Evolutionary conservation across 2,329 filamentous ascomycete genomes (phyloP), one percentile per base, ranked within the genome.

Genomic region (Neopestalotiopsis sp.): DNA sequence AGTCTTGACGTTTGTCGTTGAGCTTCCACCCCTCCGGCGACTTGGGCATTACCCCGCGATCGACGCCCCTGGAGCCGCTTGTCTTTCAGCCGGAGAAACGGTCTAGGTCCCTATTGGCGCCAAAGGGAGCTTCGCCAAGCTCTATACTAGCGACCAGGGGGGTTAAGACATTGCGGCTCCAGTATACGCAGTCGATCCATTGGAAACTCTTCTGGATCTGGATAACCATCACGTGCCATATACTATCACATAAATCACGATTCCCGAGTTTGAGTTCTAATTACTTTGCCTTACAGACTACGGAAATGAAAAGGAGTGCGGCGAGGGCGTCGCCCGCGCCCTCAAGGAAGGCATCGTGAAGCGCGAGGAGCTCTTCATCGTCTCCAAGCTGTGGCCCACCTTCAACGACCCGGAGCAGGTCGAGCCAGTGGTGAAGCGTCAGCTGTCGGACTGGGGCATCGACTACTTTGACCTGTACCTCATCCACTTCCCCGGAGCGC

Each of bases 381-480:
- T 95, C 72, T 94, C 92, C 82, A 97, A 97, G 86, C 91, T 97
- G 69, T 97, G 94, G 94, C 94, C 95, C 85, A 91, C 91, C 73
- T 97, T 94, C 89, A 94, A 97, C 85, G 92, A 95, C 76, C 86
- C 86, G 75, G 91, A 95, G 74, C 87, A 88, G 75, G 93, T 95
- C 71, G 89, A 91, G 82, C 90, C 90, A 69, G 94, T 96, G 78
- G 88, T 85, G 81, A 89, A 89, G 81, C 91, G 91, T 78, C 92
- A 95, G 83, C 90, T 95, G 71, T 88, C 89, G 73, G 92, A 95
- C 85, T 95, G 93, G 90, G 91, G 92, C 71, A 80, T 97, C 70
- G 94, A 95, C 77, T 97, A 97, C 86, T 95, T 97, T 81, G 94
- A 97, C 81, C 89, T 97, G 73, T 97, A 91, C 88, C 86, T 95